These are phyloP conservation scores for Penicillium waksmanii DNA, from an alignment of 495 filamentous ascomycete species.

Conservation along the genomic window DNA sequence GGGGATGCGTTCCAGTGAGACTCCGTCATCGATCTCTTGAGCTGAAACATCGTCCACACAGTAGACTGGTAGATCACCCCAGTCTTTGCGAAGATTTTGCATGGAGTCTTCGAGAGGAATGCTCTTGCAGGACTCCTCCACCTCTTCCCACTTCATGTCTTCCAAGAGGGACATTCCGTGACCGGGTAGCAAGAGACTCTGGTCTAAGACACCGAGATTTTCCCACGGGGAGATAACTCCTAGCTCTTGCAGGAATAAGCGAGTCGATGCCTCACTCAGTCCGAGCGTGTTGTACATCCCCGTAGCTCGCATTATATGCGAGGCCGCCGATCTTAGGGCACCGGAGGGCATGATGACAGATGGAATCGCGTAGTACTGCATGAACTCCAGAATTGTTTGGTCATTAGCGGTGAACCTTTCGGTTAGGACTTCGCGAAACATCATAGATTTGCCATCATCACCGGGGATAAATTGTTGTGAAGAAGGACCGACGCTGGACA, in stretches of 20 bases:
- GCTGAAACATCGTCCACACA: slow-evolving; percentile 78
- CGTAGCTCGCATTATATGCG: slow-evolving; percentile 71
- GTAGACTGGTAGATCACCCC: slow-evolving; percentile 71
- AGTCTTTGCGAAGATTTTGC: slow-evolving; percentile 66
- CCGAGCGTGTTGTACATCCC: slow-evolving; percentile 66
- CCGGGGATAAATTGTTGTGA: slow-evolving; percentile 41
- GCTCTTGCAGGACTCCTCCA: slow-evolving; percentile 32
- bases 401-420: slow-evolving; percentile 49
- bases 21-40: slow-evolving; percentile 84
- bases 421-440: slow-evolving; percentile 46
- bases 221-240: slow-evolving; percentile 84
- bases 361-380: slow-evolving; percentile 61
- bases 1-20: slow-evolving; percentile 73
- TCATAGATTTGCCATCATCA: slow-evolving; percentile 33
- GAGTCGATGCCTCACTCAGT: slow-evolving; percentile 59
- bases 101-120: slow-evolving; percentile 51
- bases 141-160: slow-evolving; percentile 38
- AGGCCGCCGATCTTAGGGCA: slow-evolving; percentile 62
- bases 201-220: slow-evolving; percentile 64
- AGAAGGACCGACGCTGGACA: slow-evolving; percentile 57
- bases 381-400: slow-evolving; percentile 64
- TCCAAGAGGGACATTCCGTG: slow-evolving; percentile 42
- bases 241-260: slow-evolving; percentile 81
- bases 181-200: slow-evolving; percentile 64
- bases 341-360: slow-evolving; percentile 55